Evolutionary conservation across 2,329 filamentous ascomycete species (phyloP).

Genomic region (Penicillium sp.): DNA sequence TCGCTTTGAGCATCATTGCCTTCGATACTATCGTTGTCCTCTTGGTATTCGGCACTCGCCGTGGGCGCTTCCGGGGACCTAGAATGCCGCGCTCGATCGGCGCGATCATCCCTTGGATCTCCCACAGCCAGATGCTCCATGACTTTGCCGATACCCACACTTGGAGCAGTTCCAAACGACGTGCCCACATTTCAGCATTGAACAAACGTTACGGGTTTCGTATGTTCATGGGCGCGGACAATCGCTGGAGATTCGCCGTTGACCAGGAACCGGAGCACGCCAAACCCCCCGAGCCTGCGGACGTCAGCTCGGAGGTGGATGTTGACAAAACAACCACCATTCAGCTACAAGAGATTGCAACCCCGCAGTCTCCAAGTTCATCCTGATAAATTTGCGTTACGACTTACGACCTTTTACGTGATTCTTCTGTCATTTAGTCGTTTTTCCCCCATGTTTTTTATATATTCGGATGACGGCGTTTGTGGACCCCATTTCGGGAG

Average conservation of each 20-base stretch:
- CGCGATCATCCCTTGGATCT: conserved; percentile 36
- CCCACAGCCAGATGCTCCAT: conserved; percentile 34
- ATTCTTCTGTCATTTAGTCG: background rate
- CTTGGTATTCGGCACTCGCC: conserved; percentile 35
- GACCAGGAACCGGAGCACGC: conserved; percentile 30
- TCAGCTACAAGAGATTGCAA: conserved; percentile 18
- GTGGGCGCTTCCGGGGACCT: conserved; percentile 34
- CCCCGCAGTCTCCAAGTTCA: conserved; percentile 1
- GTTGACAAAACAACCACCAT: conserved; percentile 26
- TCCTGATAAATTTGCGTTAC: background rate
- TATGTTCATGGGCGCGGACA: conserved; percentile 31
- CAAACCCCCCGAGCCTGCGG: background rate
- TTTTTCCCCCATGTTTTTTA: background rate
- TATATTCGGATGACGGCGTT: conserved; percentile 1
- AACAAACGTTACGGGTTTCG: conserved; percentile 36
- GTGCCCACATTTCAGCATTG: conserved; percentile 26
- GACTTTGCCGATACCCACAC: conserved; percentile 33
- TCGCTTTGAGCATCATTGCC: conserved; percentile 31
- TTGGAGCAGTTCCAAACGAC: conserved; percentile 31
- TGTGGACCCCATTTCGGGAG: background rate
- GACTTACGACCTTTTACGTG: conserved; percentile 4
- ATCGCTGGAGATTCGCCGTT: conserved; percentile 34
- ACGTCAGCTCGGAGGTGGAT: background rate
- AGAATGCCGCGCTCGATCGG: conserved; percentile 38
- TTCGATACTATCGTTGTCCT: conserved; percentile 35